These are phyloP conservation scores for Boletus sp. DNA, from an alignment of 768 basidiomycete species.

Conservation along the genomic window DNA sequence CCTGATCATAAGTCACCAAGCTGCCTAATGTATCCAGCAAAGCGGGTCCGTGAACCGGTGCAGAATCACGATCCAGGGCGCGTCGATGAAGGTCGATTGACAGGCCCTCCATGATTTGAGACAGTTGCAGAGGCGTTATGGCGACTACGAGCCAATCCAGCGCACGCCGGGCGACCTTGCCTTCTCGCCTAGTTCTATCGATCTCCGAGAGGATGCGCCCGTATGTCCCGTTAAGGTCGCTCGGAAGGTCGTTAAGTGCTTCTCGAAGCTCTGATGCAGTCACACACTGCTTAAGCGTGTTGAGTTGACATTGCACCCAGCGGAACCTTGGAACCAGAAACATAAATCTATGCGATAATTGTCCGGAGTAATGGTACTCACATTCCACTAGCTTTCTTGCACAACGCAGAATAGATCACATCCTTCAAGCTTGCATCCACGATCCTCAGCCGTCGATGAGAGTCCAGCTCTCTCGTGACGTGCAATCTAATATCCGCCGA, in stretches of 20 bases:
- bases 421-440: background rate
- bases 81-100: no score
- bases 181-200: background rate
- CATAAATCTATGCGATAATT: no score
- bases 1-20: no score
- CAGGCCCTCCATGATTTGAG: no score
- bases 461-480: constrained; percentile 2
- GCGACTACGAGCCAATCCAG: no score
- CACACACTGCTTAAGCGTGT: background rate
- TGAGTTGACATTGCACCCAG: constrained; percentile 11
- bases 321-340: constrained; percentile 2
- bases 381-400: constrained; percentile 11
- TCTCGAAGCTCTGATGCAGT: background rate
- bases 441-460: constrained; percentile 1
- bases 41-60: no score
- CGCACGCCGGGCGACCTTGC: background rate
- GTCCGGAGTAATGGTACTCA: background rate
- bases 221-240: background rate
- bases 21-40: no score
- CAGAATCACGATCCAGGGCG: no score
- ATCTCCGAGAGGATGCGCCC: no score
- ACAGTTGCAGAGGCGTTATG: no score
- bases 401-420: background rate
- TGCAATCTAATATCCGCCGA: background rate
- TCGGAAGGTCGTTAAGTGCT: constrained; percentile 2